phyloP scores from a whole-genome alignment of 2,329 filamentous ascomycete genomes.

The Fusarium keratoplasticum region DNA sequence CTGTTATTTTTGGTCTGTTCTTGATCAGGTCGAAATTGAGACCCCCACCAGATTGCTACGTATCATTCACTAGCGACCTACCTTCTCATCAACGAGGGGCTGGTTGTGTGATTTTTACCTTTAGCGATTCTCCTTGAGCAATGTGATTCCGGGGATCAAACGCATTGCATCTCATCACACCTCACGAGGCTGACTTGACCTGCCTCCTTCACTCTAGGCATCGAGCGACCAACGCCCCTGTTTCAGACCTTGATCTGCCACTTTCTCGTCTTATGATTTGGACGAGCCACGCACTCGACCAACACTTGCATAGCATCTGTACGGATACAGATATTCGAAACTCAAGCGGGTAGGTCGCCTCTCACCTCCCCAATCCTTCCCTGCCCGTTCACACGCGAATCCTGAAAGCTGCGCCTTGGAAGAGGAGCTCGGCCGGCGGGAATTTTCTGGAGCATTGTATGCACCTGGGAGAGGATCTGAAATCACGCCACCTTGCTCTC shows the following conservation, averaged over 20 bases:
- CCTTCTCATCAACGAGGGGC: conserved; percentile 18
- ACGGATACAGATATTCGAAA: conserved; percentile 13
- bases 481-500: conserved; percentile 40
- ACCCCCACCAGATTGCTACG: conserved; percentile 37
- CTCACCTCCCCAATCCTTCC: conserved; percentile 25
- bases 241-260: conserved; percentile 30
- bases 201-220: conserved; percentile 22
- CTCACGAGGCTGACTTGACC: conserved; percentile 28
- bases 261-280: conserved; percentile 22
- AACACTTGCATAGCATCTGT: conserved; percentile 22
- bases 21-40: conserved; percentile 35
- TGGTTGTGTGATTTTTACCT: conserved; percentile 15
- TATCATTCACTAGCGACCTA: conserved; percentile 27
- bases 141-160: conserved; percentile 24
- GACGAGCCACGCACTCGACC: conserved; percentile 20
- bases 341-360: conserved; percentile 33
- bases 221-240: conserved; percentile 20
- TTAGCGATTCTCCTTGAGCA: conserved; percentile 13
- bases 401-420: conserved; percentile 33
- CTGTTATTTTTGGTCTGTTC: conserved; percentile 1
- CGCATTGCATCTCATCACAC: conserved; percentile 21
- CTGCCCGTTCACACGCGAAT: conserved; percentile 26
- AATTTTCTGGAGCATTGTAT: conserved; percentile 33
- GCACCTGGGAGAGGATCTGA: conserved; percentile 35
- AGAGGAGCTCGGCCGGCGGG: conserved; percentile 33